Evolutionary conservation across 1,284 basidiomycete species (phyloP), one percentile per base, ranked within the genome.

Genomic region (Trametes pubescens): DNA sequence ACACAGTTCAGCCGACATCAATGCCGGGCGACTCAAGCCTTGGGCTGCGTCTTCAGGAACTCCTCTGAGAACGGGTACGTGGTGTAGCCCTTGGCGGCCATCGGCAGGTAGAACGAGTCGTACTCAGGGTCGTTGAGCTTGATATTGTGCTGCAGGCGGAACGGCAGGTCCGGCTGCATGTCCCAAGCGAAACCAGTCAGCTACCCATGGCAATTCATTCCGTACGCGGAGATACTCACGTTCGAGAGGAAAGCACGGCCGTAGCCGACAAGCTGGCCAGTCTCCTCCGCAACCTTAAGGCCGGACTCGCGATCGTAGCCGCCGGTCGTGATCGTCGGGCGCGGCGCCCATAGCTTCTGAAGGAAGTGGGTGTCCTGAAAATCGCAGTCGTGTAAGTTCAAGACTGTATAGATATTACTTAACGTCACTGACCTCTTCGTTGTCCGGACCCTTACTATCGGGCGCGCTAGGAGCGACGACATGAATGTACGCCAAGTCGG

Each of bases 401-500:
- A n/a, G n/a, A n/a, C n/a, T n/a, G n/a, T n/a, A n/a, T n/a, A n/a
- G n/a, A n/a, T 29, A n/a, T 21, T 11, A 13, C 4, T 32, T 7
- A 4, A 18, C 4, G 29, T 16, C 13, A 44, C 59, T 46, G n/a
- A 65, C 64, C 2, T 49, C 53, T 8, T 46, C 46, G 11, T 64
- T 29, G 62, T 69, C 64, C 4, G 66, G 64, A 6, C 69, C 66
- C 4, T 24, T 72, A 43, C 66, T 63, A 76, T 70, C 29, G 2
- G 49, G 49, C 4, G 32, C 29, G 22, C 77, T 70, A 0, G 78
- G 75, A 69, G 83, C 82, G 43, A 82, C 74, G 38, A 79, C 74
- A 72, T 86, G 85, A n/a, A 90, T 66, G 70, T 88, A 90, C 0
- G 85, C 85, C 9, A 90, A 74, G 26, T 80, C 69, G 16, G 84